These are phyloP conservation scores for Bothriochloa decipiens DNA, from an alignment of 176 grass and related monocot species.

Conservation along the genomic window DNA sequence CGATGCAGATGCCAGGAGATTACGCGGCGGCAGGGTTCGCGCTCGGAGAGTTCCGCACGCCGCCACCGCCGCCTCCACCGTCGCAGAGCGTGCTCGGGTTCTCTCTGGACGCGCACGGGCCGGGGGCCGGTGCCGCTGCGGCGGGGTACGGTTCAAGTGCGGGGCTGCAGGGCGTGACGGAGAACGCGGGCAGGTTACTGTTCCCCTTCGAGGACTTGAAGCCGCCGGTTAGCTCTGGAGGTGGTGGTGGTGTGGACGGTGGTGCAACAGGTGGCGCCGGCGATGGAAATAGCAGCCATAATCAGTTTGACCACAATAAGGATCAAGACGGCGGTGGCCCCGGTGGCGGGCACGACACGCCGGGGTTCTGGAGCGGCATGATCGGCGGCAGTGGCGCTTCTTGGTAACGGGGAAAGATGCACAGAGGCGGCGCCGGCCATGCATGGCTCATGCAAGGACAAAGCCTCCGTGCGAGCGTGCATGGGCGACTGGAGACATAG, in stretches of 20 bases:
- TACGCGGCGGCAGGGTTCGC: constrained; percentile 69
- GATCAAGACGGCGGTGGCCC: constrained; percentile 37
- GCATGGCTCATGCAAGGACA: constrained; percentile 47
- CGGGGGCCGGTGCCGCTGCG: constrained; percentile 25
- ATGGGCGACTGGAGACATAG: constrained; percentile 28
- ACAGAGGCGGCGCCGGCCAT: constrained; percentile 32
- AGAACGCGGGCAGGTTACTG: constrained; percentile 58
- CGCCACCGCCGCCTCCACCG: constrained; percentile 41
- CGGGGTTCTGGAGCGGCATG: constrained; percentile 66
- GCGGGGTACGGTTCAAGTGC: constrained; percentile 45
- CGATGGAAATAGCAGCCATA: constrained; percentile 25
- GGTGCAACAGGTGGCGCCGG: constrained; percentile 44
- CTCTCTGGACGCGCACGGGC: constrained; percentile 56
- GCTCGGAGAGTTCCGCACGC: constrained; percentile 59
- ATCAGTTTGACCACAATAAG: constrained; percentile 55
- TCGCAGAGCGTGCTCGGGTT: constrained; percentile 61
- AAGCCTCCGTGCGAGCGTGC: neutral
- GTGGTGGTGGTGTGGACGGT: neutral
- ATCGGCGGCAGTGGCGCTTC: constrained; percentile 65
- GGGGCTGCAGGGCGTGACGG: constrained; percentile 54
- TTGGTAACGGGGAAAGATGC: constrained; percentile 47
- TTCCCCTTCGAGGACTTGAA: constrained; percentile 87
- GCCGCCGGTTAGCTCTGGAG: constrained; percentile 49
- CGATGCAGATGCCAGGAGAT: constrained; percentile 56
- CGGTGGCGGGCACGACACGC: constrained; percentile 41